Conservation (phyloP, 108 stramenopile species). For the Bacterosira constricta region DNA sequence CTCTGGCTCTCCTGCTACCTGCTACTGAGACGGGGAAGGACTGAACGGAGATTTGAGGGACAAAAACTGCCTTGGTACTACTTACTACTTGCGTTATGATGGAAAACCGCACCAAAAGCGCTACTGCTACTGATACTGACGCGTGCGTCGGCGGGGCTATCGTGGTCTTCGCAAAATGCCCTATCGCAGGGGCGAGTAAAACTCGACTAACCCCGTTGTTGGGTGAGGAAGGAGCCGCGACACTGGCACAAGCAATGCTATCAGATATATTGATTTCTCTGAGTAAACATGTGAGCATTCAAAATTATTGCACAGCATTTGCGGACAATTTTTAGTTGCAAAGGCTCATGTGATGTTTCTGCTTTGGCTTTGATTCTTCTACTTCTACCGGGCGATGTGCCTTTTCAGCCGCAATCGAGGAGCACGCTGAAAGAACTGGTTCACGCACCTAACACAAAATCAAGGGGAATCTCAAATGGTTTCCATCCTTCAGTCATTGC, state of each 20-base stretch:
- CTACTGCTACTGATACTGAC: too few relatives aligned
- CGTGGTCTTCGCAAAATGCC: constrained; percentile 84
- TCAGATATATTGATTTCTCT: constrained; percentile 71
- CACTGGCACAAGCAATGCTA: constrained; percentile 78
- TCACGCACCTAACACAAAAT: constrained; percentile 64
- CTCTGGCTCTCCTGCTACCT: too few relatives aligned
- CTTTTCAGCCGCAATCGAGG: constrained; percentile 31
- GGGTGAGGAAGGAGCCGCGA: constrained; percentile 70
- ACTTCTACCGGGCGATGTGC: not conserved
- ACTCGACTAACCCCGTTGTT: constrained; percentile 68
- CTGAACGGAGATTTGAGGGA: too few relatives aligned
- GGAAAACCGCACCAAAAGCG: not conserved
- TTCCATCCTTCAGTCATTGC: constrained; percentile 39
- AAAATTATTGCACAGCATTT: too few relatives aligned
- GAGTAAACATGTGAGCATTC: constrained; percentile 28
- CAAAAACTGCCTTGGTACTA: too few relatives aligned
- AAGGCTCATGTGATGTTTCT: not conserved
- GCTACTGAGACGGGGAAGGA: too few relatives aligned
- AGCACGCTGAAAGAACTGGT: constrained; percentile 56
- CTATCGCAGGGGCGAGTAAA: constrained; percentile 73
- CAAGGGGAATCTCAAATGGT: constrained; percentile 46
- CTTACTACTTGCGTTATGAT: not conserved
- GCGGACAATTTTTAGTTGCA: not conserved
- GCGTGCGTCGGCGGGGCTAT: constrained; percentile 49
- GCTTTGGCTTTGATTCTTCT: not conserved